These are phyloP conservation scores for Arctostaphylos glauca DNA, from an alignment of 148 eudicot species.

Conservation along the genomic window DNA sequence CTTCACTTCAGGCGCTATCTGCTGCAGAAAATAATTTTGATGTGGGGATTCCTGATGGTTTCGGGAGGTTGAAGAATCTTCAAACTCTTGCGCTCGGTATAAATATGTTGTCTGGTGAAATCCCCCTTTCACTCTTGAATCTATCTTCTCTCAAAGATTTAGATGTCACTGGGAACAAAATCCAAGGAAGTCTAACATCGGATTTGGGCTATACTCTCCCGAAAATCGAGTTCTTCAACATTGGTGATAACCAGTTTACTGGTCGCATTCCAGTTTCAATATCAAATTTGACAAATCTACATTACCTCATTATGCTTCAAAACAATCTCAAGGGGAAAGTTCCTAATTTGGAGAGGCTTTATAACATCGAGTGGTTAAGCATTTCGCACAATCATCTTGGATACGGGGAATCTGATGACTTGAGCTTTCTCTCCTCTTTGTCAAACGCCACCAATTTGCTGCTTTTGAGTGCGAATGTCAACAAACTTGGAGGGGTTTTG, in stretches of 20 bases:
- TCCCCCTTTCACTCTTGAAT: constrained; percentile 6
- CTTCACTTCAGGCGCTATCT: neutral
- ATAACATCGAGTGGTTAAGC: neutral
- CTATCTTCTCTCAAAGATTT: neutral
- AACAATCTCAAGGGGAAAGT: neutral
- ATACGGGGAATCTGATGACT: constrained; percentile 13
- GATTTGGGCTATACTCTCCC: constrained; percentile 2
- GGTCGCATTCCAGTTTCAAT: constrained; percentile 12
- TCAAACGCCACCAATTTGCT: constrained; percentile 26
- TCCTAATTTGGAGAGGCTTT: neutral
- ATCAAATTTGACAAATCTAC: neutral
- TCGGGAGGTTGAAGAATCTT: neutral
- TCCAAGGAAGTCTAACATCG: constrained; percentile 9
- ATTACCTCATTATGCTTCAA: neutral
- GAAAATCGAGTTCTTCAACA: neutral
- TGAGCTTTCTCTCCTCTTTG: constrained; percentile 33
- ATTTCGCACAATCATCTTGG: constrained; percentile 18
- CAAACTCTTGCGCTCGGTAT: accelerated
- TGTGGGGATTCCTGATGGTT: constrained; percentile 1
- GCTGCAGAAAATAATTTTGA: neutral
- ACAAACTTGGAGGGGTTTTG: constrained; percentile 22
- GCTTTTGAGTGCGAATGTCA: neutral
- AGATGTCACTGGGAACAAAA: neutral
- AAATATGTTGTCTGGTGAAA: neutral
- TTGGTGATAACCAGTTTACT: constrained; percentile 5